These are phyloP conservation scores for Thalia dealbata DNA, from an alignment of 176 grass and related monocot genomes.

Conservation along the genomic window DNA sequence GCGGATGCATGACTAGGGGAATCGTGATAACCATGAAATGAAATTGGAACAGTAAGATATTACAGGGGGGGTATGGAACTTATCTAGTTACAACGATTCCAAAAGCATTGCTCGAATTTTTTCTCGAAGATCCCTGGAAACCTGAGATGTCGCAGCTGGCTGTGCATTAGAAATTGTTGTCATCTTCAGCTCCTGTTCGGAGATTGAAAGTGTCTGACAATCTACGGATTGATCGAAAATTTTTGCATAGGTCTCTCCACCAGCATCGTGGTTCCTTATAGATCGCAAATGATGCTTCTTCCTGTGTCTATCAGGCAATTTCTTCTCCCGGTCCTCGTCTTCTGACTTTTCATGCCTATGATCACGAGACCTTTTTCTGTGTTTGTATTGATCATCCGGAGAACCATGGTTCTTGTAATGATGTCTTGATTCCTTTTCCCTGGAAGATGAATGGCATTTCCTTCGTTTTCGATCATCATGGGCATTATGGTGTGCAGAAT, in stretches of 20 bases:
- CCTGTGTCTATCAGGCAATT: slow-evolving; percentile 27
- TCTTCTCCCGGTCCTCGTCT: slow-evolving; percentile 31
- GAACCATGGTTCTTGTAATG: slow-evolving; percentile 26
- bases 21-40: too few species aligned
- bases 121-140: slow-evolving; percentile 54
- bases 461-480: slow-evolving; percentile 35
- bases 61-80: too few species aligned
- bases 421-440: slow-evolving; percentile 22
- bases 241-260: slow-evolving; percentile 11
- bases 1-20: too few species aligned
- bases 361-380: slow-evolving; percentile 27
- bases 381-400: slow-evolving; percentile 46
- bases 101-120: slow-evolving; percentile 81
- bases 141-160: slow-evolving; percentile 33
- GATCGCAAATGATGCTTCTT: slow-evolving; percentile 29
- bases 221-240: slow-evolving; percentile 6
- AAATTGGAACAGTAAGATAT: too few species aligned
- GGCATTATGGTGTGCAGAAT: slow-evolving; percentile 32
- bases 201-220: not conserved
- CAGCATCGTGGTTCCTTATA: slow-evolving; percentile 28
- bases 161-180: slow-evolving; percentile 6
- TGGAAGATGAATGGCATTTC: slow-evolving; percentile 32
- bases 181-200: slow-evolving; percentile 17
- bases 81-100: slow-evolving; percentile 35
- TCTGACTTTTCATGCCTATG: slow-evolving; percentile 7